Evolutionary conservation across 1,284 basidiomycete genomes (phyloP).

Genomic region (Bondarzewia mesenterica): DNA sequence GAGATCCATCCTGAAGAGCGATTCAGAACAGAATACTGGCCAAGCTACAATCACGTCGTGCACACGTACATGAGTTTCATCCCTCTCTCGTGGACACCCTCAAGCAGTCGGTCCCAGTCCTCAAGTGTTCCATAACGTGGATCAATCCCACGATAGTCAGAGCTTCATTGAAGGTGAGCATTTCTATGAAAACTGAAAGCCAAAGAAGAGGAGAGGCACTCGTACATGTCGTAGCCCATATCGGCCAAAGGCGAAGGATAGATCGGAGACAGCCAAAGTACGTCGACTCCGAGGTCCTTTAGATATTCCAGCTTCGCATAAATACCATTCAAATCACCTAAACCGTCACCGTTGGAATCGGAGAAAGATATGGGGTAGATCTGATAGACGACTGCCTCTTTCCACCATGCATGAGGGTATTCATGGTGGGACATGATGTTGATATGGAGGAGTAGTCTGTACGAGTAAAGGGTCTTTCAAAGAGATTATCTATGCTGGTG

Average conservation of each 20-base stretch:
- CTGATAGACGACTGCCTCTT: slow-evolving; percentile 58
- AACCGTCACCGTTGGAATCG: slow-evolving; percentile 69
- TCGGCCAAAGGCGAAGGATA: slow-evolving; percentile 64
- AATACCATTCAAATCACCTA: slow-evolving; percentile 72
- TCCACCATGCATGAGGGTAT: slow-evolving; percentile 51
- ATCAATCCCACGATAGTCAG: slow-evolving; percentile 70
- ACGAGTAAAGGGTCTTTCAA: too few species aligned
- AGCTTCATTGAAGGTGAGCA: slow-evolving; percentile 23
- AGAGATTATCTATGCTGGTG: too few species aligned
- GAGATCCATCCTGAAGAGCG: slow-evolving; percentile 53
- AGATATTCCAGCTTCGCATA: slow-evolving; percentile 61
- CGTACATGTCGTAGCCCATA: slow-evolving; percentile 69
- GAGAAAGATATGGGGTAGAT: slow-evolving; percentile 73
- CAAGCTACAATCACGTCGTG: not conserved
- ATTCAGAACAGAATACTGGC: not conserved
- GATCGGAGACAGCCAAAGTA: slow-evolving; percentile 72
- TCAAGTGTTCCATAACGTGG: slow-evolving; percentile 65
- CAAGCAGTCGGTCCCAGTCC: slow-evolving; percentile 62
- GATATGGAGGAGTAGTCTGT: not conserved
- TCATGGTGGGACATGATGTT: not conserved
- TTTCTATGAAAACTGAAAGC: not conserved
- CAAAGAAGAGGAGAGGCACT: not conserved
- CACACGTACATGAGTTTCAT: slow-evolving; percentile 60
- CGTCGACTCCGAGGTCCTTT: slow-evolving; percentile 60
- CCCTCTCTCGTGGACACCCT: slow-evolving; percentile 50